These are phyloP conservation scores for Melocanna baccifera DNA, from an alignment of 176 grass and related monocot genomes.

Conservation along the genomic window DNA sequence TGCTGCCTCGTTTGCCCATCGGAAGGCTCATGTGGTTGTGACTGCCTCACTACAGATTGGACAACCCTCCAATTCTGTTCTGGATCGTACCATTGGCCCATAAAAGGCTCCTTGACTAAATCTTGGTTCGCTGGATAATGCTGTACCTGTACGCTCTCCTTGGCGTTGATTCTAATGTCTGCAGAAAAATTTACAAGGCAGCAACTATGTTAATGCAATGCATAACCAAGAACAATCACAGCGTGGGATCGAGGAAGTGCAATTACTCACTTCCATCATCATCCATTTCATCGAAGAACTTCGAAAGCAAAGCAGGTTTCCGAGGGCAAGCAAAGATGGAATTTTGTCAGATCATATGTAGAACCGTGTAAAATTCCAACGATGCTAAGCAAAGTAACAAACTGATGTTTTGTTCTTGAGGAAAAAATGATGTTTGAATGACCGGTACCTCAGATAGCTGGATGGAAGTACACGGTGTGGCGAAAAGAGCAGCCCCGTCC, in stretches of 20 bases:
- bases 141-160: background rate
- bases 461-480: conserved; percentile 45
- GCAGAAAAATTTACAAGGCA: background rate
- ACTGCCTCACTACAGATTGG: conserved; percentile 24
- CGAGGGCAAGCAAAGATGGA: conserved; percentile 1
- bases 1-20: conserved; percentile 30
- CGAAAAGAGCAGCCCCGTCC: conserved; percentile 59
- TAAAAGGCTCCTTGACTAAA: background rate
- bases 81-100: conserved; percentile 31
- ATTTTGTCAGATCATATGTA: conserved; percentile 35
- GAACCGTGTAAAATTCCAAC: background rate
- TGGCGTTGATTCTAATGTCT: conserved; percentile 38
- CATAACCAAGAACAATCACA: background rate
- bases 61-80: conserved; percentile 48
- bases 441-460: conserved; percentile 52
- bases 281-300: conserved; percentile 77
- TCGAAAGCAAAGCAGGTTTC: conserved; percentile 34
- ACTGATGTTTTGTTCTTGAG: background rate
- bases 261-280: conserved; percentile 75
- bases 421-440: background rate
- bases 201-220: background rate
- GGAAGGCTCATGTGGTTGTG: background rate
- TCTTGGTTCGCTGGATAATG: conserved; percentile 22
- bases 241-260: background rate
- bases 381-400: background rate